Evolutionary conservation across 1,139 yeast genomes (phyloP).

Genomic region (Yamadazyma triangularis): DNA sequence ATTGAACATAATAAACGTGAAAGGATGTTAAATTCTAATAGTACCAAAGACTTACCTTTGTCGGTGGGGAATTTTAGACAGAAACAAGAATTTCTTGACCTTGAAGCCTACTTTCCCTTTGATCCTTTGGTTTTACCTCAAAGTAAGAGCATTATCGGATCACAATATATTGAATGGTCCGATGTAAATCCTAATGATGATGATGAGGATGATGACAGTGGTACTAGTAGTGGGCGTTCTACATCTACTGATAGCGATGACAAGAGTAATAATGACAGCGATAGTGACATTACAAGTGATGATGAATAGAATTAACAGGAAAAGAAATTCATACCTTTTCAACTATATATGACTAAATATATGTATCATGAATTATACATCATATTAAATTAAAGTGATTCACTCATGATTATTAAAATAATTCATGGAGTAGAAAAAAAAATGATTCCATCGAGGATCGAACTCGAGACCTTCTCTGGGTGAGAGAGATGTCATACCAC

Average conservation of each 20-base stretch:
- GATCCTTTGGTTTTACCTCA: conserved; percentile 80
- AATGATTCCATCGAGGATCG: conserved; percentile 39
- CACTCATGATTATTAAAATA: too few relatives aligned
- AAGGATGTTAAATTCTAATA: conserved; percentile 36
- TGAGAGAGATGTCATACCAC: conserved; percentile 40
- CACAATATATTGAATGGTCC: conserved; percentile 76
- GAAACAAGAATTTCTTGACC: conserved; percentile 77
- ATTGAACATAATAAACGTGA: conserved; percentile 87
- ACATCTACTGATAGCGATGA: conserved; percentile 25
- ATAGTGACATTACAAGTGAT: neutral
- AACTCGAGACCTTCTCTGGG: conserved; percentile 40
- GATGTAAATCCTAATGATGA: conserved; percentile 42
- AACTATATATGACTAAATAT: too few relatives aligned
- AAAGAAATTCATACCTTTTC: too few relatives aligned
- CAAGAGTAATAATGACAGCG: neutral
- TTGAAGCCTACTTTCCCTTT: conserved; percentile 92
- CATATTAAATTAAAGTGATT: too few relatives aligned
- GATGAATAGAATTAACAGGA: too few relatives aligned
- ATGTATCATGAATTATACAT: too few relatives aligned
- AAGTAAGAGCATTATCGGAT: conserved; percentile 48
- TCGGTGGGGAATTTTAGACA: conserved; percentile 40
- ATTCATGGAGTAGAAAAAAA: too few relatives aligned
- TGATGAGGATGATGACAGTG: conserved; percentile 67
- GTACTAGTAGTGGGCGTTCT: conserved; percentile 30
- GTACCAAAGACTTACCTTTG: conserved; percentile 18